Percentiles rank a stretch among this genome's conserved stretches.
Evolutionary conservation across 1,284 basidiomycete species (phyloP).

Genomic region (Tilletia caries): DNA sequence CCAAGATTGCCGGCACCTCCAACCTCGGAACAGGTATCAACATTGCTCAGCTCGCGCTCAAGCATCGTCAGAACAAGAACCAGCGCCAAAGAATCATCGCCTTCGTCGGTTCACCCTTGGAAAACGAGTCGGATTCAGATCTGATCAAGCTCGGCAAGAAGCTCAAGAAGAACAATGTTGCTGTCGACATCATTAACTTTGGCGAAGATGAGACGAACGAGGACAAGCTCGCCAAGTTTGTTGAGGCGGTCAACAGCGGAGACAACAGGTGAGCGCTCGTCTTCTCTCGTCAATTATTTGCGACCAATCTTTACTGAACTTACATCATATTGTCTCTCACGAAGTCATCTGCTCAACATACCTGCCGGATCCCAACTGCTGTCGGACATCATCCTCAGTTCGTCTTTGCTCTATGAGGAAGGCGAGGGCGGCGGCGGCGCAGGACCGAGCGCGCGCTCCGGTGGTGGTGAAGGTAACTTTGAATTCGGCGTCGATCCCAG

Average conservation of each 20-base stretch:
- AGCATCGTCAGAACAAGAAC: slow-evolving; percentile 98
- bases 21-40: slow-evolving; percentile 86
- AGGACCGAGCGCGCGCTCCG: slow-evolving; percentile 43
- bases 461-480: slow-evolving; percentile 56
- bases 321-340: background rate
- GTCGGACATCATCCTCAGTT: slow-evolving; percentile 77
- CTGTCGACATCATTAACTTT: slow-evolving; percentile 82
- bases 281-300: slow-evolving; percentile 20
- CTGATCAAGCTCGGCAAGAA: slow-evolving; percentile 82
- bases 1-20: slow-evolving; percentile 71
- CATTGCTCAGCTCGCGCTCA: slow-evolving; percentile 87
- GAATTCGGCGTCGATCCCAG: slow-evolving; percentile 91
- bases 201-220: slow-evolving; percentile 61
- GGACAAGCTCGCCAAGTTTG: slow-evolving; percentile 68
- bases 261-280: slow-evolving; percentile 71
- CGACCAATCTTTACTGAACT: background rate
- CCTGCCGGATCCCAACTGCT: slow-evolving; percentile 73
- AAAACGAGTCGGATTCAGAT: slow-evolving; percentile 27
- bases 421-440: slow-evolving; percentile 64
- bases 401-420: slow-evolving; percentile 78
- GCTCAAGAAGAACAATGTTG: slow-evolving; percentile 98
- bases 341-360: slow-evolving; percentile 71
- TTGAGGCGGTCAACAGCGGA: slow-evolving; percentile 70
- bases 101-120: slow-evolving; percentile 78
- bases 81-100: slow-evolving; percentile 90